phyloP scores from a whole-genome alignment of 345 rosid genomes.

The Gossypium longicalyx region DNA sequence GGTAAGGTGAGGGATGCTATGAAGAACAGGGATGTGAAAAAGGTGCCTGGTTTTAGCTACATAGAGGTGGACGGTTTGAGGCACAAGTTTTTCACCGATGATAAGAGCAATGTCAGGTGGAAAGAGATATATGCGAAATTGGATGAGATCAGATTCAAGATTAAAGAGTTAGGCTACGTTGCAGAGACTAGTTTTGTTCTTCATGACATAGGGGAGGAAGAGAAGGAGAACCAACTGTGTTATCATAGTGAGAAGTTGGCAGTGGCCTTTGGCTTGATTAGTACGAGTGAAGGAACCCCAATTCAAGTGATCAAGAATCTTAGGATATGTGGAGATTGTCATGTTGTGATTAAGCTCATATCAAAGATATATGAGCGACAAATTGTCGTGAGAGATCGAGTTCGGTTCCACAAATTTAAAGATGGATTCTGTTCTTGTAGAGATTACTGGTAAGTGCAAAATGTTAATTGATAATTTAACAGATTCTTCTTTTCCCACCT shows the following conservation, averaged over 20 bases:
- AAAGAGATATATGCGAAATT: slow-evolving; percentile 58
- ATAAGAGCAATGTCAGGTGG: slow-evolving; percentile 54
- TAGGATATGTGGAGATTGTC: slow-evolving; percentile 86
- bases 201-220: slow-evolving; percentile 90
- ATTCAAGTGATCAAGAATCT: slow-evolving; percentile 83
- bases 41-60: slow-evolving; percentile 82
- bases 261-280: slow-evolving; percentile 73
- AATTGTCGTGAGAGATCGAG: slow-evolving; percentile 76
- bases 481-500: not conserved
- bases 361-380: slow-evolving; percentile 64
- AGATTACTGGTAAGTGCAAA: slow-evolving; percentile 75
- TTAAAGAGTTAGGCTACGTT: slow-evolving; percentile 62
- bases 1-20: slow-evolving; percentile 68
- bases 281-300: slow-evolving; percentile 37
- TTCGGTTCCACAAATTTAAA: slow-evolving; percentile 71
- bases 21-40: slow-evolving; percentile 70
- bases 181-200: slow-evolving; percentile 70
- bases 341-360: slow-evolving; percentile 61
- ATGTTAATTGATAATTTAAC: not conserved
- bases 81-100: slow-evolving; percentile 69
- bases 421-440: slow-evolving; percentile 74
- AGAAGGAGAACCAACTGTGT: slow-evolving; percentile 70
- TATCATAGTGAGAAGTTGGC: slow-evolving; percentile 91
- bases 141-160: slow-evolving; percentile 68
- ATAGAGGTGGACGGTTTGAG: slow-evolving; percentile 56